These are phyloP conservation scores for Eucalyptus marginata DNA, from an alignment of 345 rosid species.

Conservation along the genomic window DNA sequence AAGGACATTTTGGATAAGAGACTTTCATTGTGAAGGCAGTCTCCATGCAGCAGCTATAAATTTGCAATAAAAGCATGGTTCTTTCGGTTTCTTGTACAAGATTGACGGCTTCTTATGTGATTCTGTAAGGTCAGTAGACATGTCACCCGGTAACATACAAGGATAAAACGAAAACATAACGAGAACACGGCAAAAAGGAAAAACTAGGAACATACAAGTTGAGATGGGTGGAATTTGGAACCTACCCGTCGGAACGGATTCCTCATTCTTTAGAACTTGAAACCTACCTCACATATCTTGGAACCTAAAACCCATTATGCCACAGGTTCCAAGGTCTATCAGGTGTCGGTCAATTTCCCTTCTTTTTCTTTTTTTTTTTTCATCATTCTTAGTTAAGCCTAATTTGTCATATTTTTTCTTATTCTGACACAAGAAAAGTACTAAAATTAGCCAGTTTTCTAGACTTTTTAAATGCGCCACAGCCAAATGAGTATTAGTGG, in stretches of 20 bases:
- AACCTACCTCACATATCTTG: fast-evolving
- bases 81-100: background rate
- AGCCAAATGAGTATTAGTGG: too few species aligned
- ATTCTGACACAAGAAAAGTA: too few species aligned
- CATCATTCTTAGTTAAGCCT: too few species aligned
- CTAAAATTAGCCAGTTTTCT: too few species aligned
- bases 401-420: fast-evolving
- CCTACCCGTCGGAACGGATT: fast-evolving
- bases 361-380: too few species aligned
- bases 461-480: too few species aligned
- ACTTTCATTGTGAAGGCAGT: background rate
- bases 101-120: background rate
- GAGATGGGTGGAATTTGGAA: fast-evolving
- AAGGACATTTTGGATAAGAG: background rate
- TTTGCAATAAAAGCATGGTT: background rate
- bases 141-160: background rate
- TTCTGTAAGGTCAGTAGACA: background rate
- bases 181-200: background rate
- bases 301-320: fast-evolving
- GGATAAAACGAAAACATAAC: background rate
- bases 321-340: fast-evolving
- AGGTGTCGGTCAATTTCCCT: fast-evolving
- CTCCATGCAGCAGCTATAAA: background rate
- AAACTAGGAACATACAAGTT: background rate
- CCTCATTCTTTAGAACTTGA: too few species aligned